phyloP scores from a whole-genome alignment of 495 filamentous ascomycete genomes.

The Aspergillus egyptiacus region DNA sequence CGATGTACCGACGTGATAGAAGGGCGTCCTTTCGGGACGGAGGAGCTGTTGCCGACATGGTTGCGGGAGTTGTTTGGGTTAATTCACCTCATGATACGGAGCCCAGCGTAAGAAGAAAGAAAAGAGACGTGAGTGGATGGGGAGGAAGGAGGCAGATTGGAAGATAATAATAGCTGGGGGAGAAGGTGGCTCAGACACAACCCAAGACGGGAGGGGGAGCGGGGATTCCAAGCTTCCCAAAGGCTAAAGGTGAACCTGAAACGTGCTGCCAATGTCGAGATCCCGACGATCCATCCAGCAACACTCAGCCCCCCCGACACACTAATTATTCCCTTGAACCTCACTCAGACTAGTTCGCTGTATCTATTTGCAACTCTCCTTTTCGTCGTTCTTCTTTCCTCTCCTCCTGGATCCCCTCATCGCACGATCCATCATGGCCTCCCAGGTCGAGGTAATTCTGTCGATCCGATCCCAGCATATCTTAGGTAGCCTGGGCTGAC shows the following conservation, averaged over 20 bases:
- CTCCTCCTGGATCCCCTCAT: neutral
- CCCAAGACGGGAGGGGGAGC: too few relatives aligned
- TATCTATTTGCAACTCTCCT: slow-evolving; percentile 6
- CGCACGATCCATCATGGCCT: slow-evolving; percentile 20
- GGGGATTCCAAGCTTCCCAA: too few relatives aligned
- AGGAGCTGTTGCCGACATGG: slow-evolving; percentile 4
- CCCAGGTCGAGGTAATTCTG: slow-evolving; percentile 16
- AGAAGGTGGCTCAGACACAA: too few relatives aligned
- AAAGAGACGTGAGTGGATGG: neutral
- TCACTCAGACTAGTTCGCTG: neutral
- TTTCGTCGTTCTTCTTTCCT: slow-evolving; percentile 5
- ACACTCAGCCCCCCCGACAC: too few relatives aligned
- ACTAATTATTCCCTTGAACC: neutral
- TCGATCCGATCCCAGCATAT: slow-evolving; percentile 5
- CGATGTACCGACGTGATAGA: slow-evolving; percentile 69
- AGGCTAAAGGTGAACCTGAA: slow-evolving; percentile 19
- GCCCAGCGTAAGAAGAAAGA: neutral
- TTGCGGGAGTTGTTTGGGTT: neutral
- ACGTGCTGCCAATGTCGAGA: slow-evolving; percentile 10
- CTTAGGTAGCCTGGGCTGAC: slow-evolving; percentile 9
- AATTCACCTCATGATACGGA: slow-evolving; percentile 4
- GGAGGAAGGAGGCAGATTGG: neutral
- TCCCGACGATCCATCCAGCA: neutral
- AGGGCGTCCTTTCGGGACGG: slow-evolving; percentile 42
- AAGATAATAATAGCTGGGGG: too few relatives aligned